Percentiles rank a stretch among this genome's conserved stretches.
Evolutionary conservation across 1,139 yeast genomes (phyloP).

Genomic region (Saccharomyces hybrid): DNA sequence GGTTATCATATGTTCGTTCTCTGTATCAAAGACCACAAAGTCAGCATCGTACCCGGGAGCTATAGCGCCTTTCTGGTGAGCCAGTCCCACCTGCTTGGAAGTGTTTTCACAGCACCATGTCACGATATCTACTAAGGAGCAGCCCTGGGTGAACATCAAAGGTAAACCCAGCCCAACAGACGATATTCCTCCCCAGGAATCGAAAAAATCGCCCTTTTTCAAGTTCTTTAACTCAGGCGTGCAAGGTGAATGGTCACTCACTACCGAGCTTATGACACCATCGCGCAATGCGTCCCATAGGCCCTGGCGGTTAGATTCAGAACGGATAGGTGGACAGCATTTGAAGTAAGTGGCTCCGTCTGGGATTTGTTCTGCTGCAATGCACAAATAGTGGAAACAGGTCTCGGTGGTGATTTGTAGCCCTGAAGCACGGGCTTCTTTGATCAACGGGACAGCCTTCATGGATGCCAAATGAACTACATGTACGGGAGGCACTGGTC

Average conservation of each 20-base stretch:
- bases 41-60: slow-evolving; percentile 80
- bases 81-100: slow-evolving; percentile 75
- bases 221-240: slow-evolving; percentile 81
- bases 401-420: slow-evolving; percentile 66
- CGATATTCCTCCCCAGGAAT: slow-evolving; percentile 97
- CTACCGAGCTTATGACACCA: slow-evolving; percentile 69
- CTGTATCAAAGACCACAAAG: slow-evolving; percentile 69
- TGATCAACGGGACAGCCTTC: slow-evolving; percentile 66
- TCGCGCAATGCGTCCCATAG: slow-evolving; percentile 70
- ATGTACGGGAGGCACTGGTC: slow-evolving; percentile 58
- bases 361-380: slow-evolving; percentile 69
- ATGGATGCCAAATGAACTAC: slow-evolving; percentile 85
- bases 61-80: slow-evolving; percentile 62
- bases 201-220: slow-evolving; percentile 76
- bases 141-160: slow-evolving; percentile 67
- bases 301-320: slow-evolving; percentile 56
- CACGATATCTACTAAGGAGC: slow-evolving; percentile 53
- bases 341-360: slow-evolving; percentile 73
- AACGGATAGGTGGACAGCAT: slow-evolving; percentile 91
- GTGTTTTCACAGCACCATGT: slow-evolving; percentile 79
- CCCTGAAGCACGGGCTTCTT: slow-evolving; percentile 51
- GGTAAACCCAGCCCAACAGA: slow-evolving; percentile 89
- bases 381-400: slow-evolving; percentile 80
- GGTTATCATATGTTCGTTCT: slow-evolving; percentile 44
- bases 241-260: slow-evolving; percentile 93